Percentiles rank a stretch among this genome's conserved stretches.
Evolutionary conservation across 106 monocot species (phyloP).

Genomic region (Dendrobium nobile): DNA sequence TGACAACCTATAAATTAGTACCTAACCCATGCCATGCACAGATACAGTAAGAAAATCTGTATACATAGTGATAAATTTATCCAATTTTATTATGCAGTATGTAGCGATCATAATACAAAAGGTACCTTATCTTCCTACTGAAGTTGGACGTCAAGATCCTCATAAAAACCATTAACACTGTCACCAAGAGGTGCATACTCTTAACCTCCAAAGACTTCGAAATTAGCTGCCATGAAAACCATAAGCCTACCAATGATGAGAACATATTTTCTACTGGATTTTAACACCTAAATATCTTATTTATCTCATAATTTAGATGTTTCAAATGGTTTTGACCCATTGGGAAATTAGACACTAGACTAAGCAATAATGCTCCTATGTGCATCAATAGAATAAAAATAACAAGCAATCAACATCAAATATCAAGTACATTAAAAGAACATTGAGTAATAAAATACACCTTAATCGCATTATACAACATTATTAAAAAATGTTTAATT

Average conservation of each 20-base stretch:
- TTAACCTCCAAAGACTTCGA: slow-evolving; percentile 40
- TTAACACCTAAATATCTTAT: too few species aligned
- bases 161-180: slow-evolving; percentile 68
- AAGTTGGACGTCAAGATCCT: slow-evolving; percentile 74
- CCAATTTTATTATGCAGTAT: slow-evolving; percentile 1
- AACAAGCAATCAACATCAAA: too few species aligned
- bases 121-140: slow-evolving; percentile 77
- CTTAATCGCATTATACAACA: too few species aligned
- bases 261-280: slow-evolving; percentile 81
- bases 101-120: background rate
- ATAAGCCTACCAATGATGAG: slow-evolving; percentile 82
- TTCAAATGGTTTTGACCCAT: too few species aligned
- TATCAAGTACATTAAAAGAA: too few species aligned
- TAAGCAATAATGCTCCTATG: too few species aligned
- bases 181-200: slow-evolving; percentile 65
- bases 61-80: background rate
- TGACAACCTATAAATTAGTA: slow-evolving; percentile 83
- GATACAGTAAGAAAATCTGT: background rate
- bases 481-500: too few species aligned
- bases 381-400: too few species aligned
- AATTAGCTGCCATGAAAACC: slow-evolving; percentile 67
- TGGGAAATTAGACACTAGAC: too few species aligned
- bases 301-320: too few species aligned
- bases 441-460: too few species aligned
- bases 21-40: slow-evolving; percentile 56